Conservation (phyloP, 2,329 filamentous ascomycete genomes). For the Aureobasidium musti region DNA sequence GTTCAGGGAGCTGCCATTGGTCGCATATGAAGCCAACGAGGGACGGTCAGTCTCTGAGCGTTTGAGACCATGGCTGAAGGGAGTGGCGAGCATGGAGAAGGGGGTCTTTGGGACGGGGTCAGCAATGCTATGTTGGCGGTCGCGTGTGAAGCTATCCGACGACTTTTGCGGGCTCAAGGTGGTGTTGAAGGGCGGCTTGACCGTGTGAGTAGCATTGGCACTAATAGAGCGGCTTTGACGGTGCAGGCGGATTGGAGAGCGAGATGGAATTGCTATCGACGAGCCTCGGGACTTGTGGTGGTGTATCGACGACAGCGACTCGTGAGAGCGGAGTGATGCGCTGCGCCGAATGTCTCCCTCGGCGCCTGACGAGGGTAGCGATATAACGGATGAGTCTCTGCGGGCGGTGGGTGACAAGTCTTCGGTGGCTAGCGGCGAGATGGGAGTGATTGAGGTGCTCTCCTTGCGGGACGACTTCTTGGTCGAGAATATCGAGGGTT, state of each 20-base stretch:
- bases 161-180: constrained; percentile 38
- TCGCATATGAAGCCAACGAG: not conserved
- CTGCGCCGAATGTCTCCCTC: constrained; percentile 46
- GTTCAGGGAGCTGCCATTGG: constrained; percentile 13
- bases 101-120: constrained; percentile 27
- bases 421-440: constrained; percentile 22
- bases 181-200: constrained; percentile 22
- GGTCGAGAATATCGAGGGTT: constrained; percentile 24
- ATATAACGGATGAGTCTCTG: constrained; percentile 35
- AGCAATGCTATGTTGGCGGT: not conserved
- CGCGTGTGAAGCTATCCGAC: constrained; percentile 34
- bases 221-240: constrained; percentile 32
- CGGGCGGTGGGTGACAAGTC: constrained; percentile 11
- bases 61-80: constrained; percentile 28
- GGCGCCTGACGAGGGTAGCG: constrained; percentile 38
- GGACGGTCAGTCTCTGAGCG: constrained; percentile 27
- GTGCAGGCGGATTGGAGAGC: constrained; percentile 31
- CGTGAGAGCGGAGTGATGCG: constrained; percentile 47
- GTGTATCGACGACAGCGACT: constrained; percentile 31
- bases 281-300: constrained; percentile 22
- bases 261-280: constrained; percentile 26
- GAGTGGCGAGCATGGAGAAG: constrained; percentile 28
- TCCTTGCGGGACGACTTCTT: constrained; percentile 24
- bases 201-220: constrained; percentile 29
- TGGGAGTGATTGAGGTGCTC: constrained; percentile 4